These are phyloP conservation scores for Amniculicola lignicola DNA, from an alignment of 495 filamentous ascomycete species.

Conservation along the genomic window DNA sequence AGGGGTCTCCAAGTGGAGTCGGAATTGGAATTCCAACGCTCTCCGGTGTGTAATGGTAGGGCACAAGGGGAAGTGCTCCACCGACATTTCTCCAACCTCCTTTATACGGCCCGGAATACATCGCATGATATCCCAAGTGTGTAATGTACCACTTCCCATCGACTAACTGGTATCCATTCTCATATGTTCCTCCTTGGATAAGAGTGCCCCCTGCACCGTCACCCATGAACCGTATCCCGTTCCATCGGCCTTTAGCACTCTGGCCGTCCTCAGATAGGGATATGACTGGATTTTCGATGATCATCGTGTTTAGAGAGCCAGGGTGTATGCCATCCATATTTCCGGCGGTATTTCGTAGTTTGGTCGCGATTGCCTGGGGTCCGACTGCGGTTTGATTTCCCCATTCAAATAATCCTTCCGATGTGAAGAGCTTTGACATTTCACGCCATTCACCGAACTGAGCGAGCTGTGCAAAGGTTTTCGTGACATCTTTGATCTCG, in stretches of 20 bases:
- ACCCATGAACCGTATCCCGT: conserved; percentile 24
- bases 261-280: conserved; percentile 15
- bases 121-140: conserved; percentile 13
- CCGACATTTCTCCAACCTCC: conserved; percentile 23
- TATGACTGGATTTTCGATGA: conserved; percentile 15
- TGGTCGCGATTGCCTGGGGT: conserved; percentile 1
- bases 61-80: conserved; percentile 7
- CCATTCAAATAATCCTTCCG: conserved; percentile 14
- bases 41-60: conserved; percentile 21
- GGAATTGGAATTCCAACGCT: conserved; percentile 11
- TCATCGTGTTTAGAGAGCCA: conserved; percentile 13
- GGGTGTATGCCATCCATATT: conserved; percentile 20
- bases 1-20: conserved; percentile 3
- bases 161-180: conserved; percentile 14
- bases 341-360: conserved; percentile 12
- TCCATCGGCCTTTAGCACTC: conserved; percentile 23
- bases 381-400: conserved; percentile 19
- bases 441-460: conserved; percentile 8
- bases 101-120: conserved; percentile 20
- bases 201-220: conserved; percentile 13
- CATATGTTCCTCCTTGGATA: conserved; percentile 26
- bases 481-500: conserved; percentile 22
- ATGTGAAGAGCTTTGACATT: conserved; percentile 15
- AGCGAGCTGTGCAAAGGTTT: conserved; percentile 14
- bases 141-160: conserved; percentile 14